Evolutionary conservation across 2,329 filamentous ascomycete genomes (phyloP).

Genomic region (Aspergillus fumigatus): DNA sequence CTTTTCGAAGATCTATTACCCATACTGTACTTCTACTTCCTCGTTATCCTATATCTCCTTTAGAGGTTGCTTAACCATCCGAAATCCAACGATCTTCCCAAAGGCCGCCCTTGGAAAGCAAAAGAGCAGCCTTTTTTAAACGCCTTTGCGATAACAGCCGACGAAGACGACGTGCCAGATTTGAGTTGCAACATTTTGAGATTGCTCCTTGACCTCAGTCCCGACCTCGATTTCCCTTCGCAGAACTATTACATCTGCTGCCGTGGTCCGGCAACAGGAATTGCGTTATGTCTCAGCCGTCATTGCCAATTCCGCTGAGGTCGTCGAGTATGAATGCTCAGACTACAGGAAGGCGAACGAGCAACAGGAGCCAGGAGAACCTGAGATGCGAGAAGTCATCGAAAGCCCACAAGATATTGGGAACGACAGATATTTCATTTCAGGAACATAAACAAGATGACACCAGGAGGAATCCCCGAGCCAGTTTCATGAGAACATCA

Average conservation of each 20-base stretch:
- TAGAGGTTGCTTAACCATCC: neutral
- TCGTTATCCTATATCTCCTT: neutral
- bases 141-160: neutral
- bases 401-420: constrained; percentile 31
- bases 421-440: constrained; percentile 23
- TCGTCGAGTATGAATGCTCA: constrained; percentile 16
- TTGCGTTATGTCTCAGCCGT: constrained; percentile 10
- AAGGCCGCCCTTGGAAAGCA: neutral
- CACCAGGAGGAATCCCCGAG: constrained; percentile 23
- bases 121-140: neutral
- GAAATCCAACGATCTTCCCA: neutral
- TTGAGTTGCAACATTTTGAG: neutral
- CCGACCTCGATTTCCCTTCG: neutral
- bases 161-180: neutral
- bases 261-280: neutral
- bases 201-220: neutral
- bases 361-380: constrained; percentile 14
- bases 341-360: constrained; percentile 5
- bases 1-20: neutral
- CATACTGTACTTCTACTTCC: neutral
- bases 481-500: constrained; percentile 41
- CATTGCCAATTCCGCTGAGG: constrained; percentile 13
- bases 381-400: constrained; percentile 17
- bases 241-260: neutral
- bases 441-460: constrained; percentile 20